phyloP scores from a whole-genome alignment of 2,329 filamentous ascomycete species.

The Hypoxylon sp. region DNA sequence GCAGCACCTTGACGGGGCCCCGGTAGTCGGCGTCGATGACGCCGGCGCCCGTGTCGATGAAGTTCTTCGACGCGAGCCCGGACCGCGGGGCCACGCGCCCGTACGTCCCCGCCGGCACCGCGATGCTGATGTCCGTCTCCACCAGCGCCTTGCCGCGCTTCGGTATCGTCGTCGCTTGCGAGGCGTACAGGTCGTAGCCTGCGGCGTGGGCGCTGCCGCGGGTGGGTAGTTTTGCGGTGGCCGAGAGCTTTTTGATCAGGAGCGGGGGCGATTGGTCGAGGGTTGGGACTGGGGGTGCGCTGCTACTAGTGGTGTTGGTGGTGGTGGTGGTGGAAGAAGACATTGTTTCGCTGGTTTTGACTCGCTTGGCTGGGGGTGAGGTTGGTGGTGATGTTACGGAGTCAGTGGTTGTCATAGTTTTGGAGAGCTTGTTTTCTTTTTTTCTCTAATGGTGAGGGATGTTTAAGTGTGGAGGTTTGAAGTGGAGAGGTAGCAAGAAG shows the following conservation, averaged over 20 bases:
- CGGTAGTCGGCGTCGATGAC: conserved; percentile 99
- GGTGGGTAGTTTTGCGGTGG: conserved; percentile 82
- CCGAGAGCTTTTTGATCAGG: conserved; percentile 86
- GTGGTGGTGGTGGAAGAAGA: conserved; percentile 47
- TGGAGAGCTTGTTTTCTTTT: too few species aligned
- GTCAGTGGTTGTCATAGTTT: conserved; percentile 49
- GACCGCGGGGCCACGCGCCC: conserved; percentile 89
- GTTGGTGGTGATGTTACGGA: conserved; percentile 64
- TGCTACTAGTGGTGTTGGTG: conserved; percentile 35
- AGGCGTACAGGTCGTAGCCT: conserved; percentile 91
- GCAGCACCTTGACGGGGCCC: conserved; percentile 89
- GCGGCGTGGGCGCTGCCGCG: conserved; percentile 89
- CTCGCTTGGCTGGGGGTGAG: conserved; percentile 82
- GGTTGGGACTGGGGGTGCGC: conserved; percentile 41
- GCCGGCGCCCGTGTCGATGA: conserved; percentile 94
- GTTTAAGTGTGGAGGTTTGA: conserved; percentile 7
- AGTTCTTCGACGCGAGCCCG: conserved; percentile 91
- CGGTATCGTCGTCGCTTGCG: conserved; percentile 78
- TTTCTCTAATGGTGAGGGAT: conserved; percentile 12
- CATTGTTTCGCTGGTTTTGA: conserved; percentile 65
- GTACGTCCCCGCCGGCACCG: conserved; percentile 89
- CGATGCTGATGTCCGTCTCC: conserved; percentile 90
- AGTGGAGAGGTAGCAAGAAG: neutral
- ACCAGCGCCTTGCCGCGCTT: conserved; percentile 85
- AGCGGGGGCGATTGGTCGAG: conserved; percentile 65